Base-by-base conservation (phyloP, 805 yeast species). In the Sugiyamaella americana region DNA sequence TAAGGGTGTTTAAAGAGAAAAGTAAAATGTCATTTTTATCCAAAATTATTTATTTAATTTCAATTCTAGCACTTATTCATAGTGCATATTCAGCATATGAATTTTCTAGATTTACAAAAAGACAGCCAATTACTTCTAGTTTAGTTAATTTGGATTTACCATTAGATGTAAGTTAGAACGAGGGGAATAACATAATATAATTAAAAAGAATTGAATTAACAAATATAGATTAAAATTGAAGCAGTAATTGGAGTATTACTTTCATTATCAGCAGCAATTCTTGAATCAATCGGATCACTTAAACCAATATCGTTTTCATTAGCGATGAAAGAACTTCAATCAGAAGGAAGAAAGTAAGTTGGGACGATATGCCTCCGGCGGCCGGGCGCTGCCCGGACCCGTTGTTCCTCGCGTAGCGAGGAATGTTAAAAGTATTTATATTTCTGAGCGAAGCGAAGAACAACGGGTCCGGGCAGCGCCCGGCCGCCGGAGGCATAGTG, bases 281-380 rank as follows among this genome's bases (percentile, higher is more conserved):
- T 70, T 29, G 40, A 46, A 13, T 67, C 64, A 5, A 57, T 57
- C 5, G 56, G 65, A 21, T 55, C 58, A 42, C 66, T 80, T 53
- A 68, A 68, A 44, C 78, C 78, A 5, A 72, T 80, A 20, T 62
- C 57, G n/a, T 67, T 71, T 66, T 68, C 64, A 48, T 66, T 74
- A 44, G 79, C 82, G 5, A 71, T 75, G 38, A 62, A 64, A 16
- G 71, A 72, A 41, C 62, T 69, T 22, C 79, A 81, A 51, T 59
- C 63, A 26, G 57, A 72, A 22, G 84, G 82, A n/a, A 58, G 59
- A 17, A 62, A 63, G 55, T 49, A 43, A 40, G 57, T 48, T 6
- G 34, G 20, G 19, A 21, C 36, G 30, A 8, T 24, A 20, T 20
- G 38, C 32, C 32, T 26, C 32, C 32, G 32, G 32, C 32, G 32